These are phyloP conservation scores for Hirsutella thompsonii DNA, from an alignment of 2,329 filamentous ascomycete genomes.

Conservation along the genomic window DNA sequence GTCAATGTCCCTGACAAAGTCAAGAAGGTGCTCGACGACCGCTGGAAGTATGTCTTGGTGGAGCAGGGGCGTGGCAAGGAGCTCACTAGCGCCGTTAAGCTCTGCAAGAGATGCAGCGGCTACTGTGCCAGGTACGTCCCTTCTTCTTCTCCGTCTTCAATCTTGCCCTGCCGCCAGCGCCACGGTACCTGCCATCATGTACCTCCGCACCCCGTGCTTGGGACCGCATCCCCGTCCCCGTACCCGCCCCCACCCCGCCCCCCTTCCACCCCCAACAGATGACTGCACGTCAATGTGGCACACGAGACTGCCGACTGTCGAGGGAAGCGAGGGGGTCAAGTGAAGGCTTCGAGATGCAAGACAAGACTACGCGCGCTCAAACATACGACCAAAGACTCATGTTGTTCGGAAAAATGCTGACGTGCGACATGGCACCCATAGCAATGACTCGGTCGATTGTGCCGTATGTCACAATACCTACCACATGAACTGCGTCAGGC, in stretches of 20 bases:
- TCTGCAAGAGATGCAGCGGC: constrained; percentile 80
- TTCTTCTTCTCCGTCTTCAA: not conserved
- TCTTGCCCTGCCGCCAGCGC: too few species aligned
- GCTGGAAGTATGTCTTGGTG: constrained; percentile 92
- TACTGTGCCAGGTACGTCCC: constrained; percentile 75
- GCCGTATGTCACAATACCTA: constrained; percentile 91
- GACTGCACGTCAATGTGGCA: not conserved
- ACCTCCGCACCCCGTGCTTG: not conserved
- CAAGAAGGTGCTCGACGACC: constrained; percentile 88
- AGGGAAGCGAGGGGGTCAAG: not conserved
- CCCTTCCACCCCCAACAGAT: not conserved
- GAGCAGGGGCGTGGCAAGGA: constrained; percentile 92
- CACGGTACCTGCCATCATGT: not conserved
- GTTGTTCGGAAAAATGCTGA: not conserved
- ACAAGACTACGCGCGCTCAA: too few species aligned
- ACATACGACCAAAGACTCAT: too few species aligned
- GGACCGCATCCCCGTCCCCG: not conserved
- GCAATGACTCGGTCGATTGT: constrained; percentile 91
- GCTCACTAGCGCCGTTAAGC: constrained; percentile 88
- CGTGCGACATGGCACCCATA: constrained; percentile 21
- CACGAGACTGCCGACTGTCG: not conserved
- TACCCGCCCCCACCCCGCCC: not conserved
- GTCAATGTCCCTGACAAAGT: constrained; percentile 94
- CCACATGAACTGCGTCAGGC: constrained; percentile 96
- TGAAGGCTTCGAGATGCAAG: too few species aligned